Percentiles rank a stretch among this genome's conserved stretches.
Evolutionary conservation across 2,329 filamentous ascomycete species (phyloP).

Genomic region (Arthroderma uncinatum): DNA sequence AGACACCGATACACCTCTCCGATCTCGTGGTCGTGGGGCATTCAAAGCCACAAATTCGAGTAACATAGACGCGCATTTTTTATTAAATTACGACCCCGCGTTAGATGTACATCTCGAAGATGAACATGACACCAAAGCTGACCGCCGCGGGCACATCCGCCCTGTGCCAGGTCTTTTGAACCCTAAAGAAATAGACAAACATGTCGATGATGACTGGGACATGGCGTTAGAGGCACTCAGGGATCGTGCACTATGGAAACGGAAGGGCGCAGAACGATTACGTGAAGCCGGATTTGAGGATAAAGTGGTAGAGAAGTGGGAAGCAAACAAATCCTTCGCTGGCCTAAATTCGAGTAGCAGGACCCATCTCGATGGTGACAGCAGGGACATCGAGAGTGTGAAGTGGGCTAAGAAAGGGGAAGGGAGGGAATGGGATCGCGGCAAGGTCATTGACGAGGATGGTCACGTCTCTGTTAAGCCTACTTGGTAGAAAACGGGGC

Average conservation of each 20-base stretch:
- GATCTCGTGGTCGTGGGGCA: conserved; percentile 60
- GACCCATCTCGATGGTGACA: conserved; percentile 13
- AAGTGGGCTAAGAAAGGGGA: conserved; percentile 63
- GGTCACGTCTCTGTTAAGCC: conserved; percentile 43
- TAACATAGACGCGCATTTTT: conserved; percentile 72
- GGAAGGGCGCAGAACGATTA: conserved; percentile 63
- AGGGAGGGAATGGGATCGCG: conserved; percentile 54
- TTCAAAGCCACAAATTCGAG: conserved; percentile 43
- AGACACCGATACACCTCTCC: conserved; percentile 31
- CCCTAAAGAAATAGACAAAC: background rate
- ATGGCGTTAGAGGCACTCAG: conserved; percentile 65
- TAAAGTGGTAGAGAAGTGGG: conserved; percentile 61
- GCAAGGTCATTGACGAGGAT: conserved; percentile 48
- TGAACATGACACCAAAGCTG: conserved; percentile 48
- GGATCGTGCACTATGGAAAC: conserved; percentile 68
- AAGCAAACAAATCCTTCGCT: conserved; percentile 49
- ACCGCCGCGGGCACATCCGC: conserved; percentile 35
- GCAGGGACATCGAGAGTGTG: conserved; percentile 55
- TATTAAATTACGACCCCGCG: conserved; percentile 49
- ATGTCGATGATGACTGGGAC: conserved; percentile 58
- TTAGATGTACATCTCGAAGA: conserved; percentile 31
- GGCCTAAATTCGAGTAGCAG: conserved; percentile 19
- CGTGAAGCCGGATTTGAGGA: conserved; percentile 69
- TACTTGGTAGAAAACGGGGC: conserved; percentile 32
- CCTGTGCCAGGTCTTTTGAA: conserved; percentile 32